phyloP scores from a whole-genome alignment of 805 yeast species.

The Kodamaea fukazawae region DNA sequence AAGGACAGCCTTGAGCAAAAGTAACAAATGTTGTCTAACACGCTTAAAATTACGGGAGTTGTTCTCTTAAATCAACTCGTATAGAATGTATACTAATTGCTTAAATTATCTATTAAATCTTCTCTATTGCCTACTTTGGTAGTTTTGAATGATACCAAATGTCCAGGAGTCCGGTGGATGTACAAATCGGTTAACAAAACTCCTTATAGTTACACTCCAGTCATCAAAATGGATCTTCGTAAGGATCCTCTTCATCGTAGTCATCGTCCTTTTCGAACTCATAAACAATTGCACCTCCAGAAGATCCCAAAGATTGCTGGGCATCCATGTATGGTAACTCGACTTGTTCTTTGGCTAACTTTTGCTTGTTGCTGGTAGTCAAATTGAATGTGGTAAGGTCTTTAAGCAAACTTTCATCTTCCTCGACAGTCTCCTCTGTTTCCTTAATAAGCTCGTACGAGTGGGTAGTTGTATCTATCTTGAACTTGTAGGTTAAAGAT shows the following conservation, averaged over 20 bases:
- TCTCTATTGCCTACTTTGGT: background rate
- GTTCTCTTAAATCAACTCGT: background rate
- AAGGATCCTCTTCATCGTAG: constrained; percentile 97
- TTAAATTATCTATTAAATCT: background rate
- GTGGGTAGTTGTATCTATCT: constrained; percentile 50
- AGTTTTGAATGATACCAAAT: background rate
- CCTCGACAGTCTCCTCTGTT: constrained; percentile 26
- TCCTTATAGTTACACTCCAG: too few species aligned
- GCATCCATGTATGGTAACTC: constrained; percentile 91
- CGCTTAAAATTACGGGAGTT: background rate
- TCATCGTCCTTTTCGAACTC: constrained; percentile 97
- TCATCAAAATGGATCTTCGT: constrained; percentile 88
- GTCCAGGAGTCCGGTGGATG: too few species aligned
- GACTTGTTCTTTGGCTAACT: constrained; percentile 75
- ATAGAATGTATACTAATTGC: background rate
- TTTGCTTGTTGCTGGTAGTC: constrained; percentile 71
- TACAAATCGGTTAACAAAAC: too few species aligned
- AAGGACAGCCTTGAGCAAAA: too few species aligned
- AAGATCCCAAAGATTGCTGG: constrained; percentile 56
- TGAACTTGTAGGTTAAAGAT: constrained; percentile 54
- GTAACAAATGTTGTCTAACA: too few species aligned
- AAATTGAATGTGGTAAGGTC: constrained; percentile 87
- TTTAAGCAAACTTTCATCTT: constrained; percentile 56
- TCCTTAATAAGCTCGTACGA: constrained; percentile 28
- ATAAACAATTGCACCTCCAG: constrained; percentile 92